A percentile compares a stretch with the other conserved stretches of the same genome.
phyloP scores from a whole-genome alignment of 2,329 filamentous ascomycete species.

The Sporothrix mexicana region DNA sequence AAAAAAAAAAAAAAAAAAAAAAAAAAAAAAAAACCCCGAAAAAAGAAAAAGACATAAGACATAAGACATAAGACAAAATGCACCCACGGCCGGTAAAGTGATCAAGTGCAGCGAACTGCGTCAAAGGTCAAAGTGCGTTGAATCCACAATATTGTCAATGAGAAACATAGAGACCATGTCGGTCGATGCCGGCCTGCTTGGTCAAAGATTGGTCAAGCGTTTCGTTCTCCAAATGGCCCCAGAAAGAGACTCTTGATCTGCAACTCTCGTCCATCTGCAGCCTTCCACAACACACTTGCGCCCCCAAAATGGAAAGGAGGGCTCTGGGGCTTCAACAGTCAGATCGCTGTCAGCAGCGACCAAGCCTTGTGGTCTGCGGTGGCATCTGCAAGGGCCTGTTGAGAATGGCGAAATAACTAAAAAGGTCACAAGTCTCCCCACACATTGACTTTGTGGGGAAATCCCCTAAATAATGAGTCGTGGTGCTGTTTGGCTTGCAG shows the following conservation, averaged over 20 bases:
- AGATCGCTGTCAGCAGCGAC: conserved; percentile 27
- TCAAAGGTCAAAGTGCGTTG: not conserved
- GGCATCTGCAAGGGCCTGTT: too few relatives aligned
- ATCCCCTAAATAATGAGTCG: not conserved
- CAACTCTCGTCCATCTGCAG: not conserved
- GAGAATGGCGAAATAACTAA: too few relatives aligned
- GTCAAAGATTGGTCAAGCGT: conserved; percentile 24
- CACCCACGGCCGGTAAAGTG: not conserved
- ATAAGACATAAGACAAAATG: not conserved
- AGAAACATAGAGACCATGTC: not conserved
- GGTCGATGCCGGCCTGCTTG: not conserved
- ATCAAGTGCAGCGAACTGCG: too few relatives aligned
- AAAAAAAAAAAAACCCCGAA: too few relatives aligned
- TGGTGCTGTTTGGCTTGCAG: not conserved
- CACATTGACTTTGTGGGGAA: not conserved
- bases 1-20: too few relatives aligned
- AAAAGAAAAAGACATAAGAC: too few relatives aligned
- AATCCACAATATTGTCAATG: not conserved
- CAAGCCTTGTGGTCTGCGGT: not conserved
- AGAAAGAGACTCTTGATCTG: not conserved
- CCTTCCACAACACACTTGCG: not conserved
- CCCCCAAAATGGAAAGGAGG: conserved; percentile 1
- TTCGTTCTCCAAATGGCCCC: not conserved
- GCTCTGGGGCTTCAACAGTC: conserved; percentile 2
- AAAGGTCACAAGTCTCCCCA: too few relatives aligned